Evolutionary conservation across 2,329 filamentous ascomycete species (phyloP).

Genomic region (Arthrobotrys pseudoclavata): DNA sequence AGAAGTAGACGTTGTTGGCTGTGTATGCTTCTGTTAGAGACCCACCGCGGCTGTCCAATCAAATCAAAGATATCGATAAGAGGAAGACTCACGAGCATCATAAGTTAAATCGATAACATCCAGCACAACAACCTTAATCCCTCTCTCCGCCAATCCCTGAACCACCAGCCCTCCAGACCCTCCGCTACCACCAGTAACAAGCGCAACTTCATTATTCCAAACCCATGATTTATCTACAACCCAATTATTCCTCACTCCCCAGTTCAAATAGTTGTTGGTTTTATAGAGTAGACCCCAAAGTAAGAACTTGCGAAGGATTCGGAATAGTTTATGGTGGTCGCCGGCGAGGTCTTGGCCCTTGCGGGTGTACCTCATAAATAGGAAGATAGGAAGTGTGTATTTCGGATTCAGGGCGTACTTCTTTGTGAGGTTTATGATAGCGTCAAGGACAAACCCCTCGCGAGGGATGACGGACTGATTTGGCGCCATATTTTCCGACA

Average conservation of each 20-base stretch:
- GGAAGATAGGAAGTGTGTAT: conserved; percentile 75
- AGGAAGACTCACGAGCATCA: conserved; percentile 67
- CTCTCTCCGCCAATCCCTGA: conserved; percentile 74
- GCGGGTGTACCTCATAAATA: conserved; percentile 75
- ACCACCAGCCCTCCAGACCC: conserved; percentile 80
- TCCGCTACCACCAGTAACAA: conserved; percentile 80
- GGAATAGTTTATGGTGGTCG: conserved; percentile 70
- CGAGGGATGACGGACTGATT: conserved; percentile 56
- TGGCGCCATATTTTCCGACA: conserved; percentile 32
- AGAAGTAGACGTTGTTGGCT: conserved; percentile 75
- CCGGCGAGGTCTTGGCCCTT: conserved; percentile 72
- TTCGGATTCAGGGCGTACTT: conserved; percentile 76
- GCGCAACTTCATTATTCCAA: conserved; percentile 78
- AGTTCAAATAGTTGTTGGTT: conserved; percentile 71
- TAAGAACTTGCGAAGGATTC: conserved; percentile 71
- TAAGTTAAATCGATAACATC: conserved; percentile 77
- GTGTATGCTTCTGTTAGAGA: neutral
- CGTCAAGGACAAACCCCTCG: conserved; percentile 57
- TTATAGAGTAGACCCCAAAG: conserved; percentile 70
- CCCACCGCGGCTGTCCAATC: neutral
- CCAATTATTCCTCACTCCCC: conserved; percentile 70
- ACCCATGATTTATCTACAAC: conserved; percentile 71
- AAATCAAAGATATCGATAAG: neutral
- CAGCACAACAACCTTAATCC: conserved; percentile 78
- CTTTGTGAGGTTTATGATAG: conserved; percentile 66